A percentile compares a stretch with the other conserved stretches of the same genome.
phyloP scores from a whole-genome alignment of 2,329 filamentous ascomycete genomes.

The Colletotrichum trifolii region DNA sequence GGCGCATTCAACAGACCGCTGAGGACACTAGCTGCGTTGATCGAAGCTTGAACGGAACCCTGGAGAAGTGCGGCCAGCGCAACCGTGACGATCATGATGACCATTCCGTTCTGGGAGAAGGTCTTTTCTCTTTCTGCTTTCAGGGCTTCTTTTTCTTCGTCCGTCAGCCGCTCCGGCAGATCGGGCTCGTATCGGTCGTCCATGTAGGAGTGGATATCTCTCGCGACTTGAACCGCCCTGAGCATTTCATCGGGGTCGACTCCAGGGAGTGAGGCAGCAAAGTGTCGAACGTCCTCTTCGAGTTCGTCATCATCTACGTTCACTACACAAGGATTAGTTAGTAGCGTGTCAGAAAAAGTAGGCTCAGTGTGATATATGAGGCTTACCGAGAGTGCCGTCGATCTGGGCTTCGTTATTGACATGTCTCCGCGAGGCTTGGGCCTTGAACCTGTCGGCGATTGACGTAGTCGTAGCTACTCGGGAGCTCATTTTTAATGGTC shows the following conservation, averaged over 20 bases:
- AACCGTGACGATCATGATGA: neutral
- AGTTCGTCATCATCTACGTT: neutral
- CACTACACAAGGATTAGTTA: neutral
- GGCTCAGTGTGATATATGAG: neutral
- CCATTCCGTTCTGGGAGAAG: neutral
- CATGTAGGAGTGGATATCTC: neutral
- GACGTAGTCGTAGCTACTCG: neutral
- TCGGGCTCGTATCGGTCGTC: neutral
- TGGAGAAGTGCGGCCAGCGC: slow-evolving; percentile 5
- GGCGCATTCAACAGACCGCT: neutral
- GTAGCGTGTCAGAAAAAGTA: neutral
- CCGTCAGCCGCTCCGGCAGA: neutral
- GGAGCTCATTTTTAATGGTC: too few relatives aligned
- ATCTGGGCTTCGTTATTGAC: neutral
- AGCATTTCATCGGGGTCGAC: neutral
- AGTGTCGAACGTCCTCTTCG: neutral
- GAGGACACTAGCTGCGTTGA: neutral
- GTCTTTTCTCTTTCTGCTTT: slow-evolving; percentile 1
- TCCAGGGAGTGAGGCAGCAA: neutral
- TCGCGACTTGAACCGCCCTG: neutral
- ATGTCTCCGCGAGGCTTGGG: neutral
- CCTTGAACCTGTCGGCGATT: neutral
- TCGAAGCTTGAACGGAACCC: neutral
- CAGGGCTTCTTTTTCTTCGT: neutral
- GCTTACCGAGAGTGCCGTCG: slow-evolving; percentile 1